A percentile compares a stretch with the other conserved stretches of the same genome.
phyloP scores from a whole-genome alignment of 2,329 filamentous ascomycete genomes.

The Aspergillus udagawae region DNA sequence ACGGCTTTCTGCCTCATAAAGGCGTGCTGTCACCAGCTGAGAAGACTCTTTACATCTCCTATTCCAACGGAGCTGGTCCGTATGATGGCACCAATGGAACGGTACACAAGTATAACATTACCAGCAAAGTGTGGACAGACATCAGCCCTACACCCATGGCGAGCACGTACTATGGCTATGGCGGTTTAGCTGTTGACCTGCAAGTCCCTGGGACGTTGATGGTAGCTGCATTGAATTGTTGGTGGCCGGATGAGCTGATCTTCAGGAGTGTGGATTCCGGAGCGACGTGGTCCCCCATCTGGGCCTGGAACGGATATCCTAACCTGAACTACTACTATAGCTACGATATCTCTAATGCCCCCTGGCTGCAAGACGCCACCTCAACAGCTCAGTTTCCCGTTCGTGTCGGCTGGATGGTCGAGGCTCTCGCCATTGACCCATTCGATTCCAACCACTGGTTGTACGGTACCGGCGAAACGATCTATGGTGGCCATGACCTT shows the following conservation, averaged over 20 bases:
- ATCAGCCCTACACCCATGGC: slow-evolving; percentile 52
- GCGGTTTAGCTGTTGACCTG: slow-evolving; percentile 52
- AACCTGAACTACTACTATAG: slow-evolving; percentile 46
- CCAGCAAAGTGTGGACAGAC: slow-evolving; percentile 48
- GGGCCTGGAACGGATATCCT: slow-evolving; percentile 50
- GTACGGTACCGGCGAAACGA: slow-evolving; percentile 57
- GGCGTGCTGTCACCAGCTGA: slow-evolving; percentile 49
- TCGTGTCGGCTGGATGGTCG: slow-evolving; percentile 58
- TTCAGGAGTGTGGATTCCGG: slow-evolving; percentile 55
- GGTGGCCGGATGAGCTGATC: slow-evolving; percentile 57
- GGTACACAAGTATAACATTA: slow-evolving; percentile 54
- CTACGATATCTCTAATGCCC: slow-evolving; percentile 47
- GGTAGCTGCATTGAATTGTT: slow-evolving; percentile 55
- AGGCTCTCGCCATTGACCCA: slow-evolving; percentile 55
- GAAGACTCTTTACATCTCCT: slow-evolving; percentile 53
- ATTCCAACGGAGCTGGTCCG: slow-evolving; percentile 53
- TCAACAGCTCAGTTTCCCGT: slow-evolving; percentile 23
- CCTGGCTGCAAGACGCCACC: slow-evolving; percentile 53
- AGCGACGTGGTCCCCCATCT: slow-evolving; percentile 51
- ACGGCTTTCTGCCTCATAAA: slow-evolving; percentile 53
- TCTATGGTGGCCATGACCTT: slow-evolving; percentile 54
- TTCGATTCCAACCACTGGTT: slow-evolving; percentile 58
- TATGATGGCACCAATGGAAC: slow-evolving; percentile 54
- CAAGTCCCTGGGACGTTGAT: slow-evolving; percentile 54
- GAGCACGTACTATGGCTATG: slow-evolving; percentile 53